Conservation (phyloP, 306 rosid genomes). For the Citrullus amarus region DNA sequence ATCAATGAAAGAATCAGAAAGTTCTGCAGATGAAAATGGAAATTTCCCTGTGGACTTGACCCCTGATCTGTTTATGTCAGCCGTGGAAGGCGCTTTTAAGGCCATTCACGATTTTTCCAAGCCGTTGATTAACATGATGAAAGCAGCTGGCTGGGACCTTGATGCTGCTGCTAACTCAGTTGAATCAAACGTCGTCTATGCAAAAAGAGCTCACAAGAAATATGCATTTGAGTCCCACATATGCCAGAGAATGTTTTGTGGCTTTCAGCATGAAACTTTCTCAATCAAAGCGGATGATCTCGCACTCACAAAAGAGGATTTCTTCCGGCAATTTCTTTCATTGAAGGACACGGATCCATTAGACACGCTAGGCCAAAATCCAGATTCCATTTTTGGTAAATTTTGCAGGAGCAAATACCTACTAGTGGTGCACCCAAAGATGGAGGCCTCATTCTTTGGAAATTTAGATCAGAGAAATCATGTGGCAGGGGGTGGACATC, state of each 20-base stretch:
- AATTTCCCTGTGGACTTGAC: constrained; percentile 66
- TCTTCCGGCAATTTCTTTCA: constrained; percentile 79
- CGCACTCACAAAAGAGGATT: constrained; percentile 45
- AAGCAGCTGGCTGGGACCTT: constrained; percentile 99
- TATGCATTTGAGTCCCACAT: constrained; percentile 96
- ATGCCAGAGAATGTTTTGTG: constrained; percentile 90
- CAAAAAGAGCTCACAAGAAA: constrained; percentile 97
- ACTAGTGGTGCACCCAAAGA: constrained; percentile 78
- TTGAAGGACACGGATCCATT: constrained; percentile 83
- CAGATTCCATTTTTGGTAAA: constrained; percentile 82
- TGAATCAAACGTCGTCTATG: constrained; percentile 64
- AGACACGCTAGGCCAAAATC: constrained; percentile 87
- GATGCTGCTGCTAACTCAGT: constrained; percentile 95
- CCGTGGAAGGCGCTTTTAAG: constrained; percentile 70
- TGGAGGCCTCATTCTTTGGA: constrained; percentile 97
- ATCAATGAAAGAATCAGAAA: constrained; percentile 75
- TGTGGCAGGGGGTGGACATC: constrained; percentile 87
- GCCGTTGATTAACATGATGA: constrained; percentile 98
- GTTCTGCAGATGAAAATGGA: constrained; percentile 45
- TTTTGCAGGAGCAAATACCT: constrained; percentile 91
- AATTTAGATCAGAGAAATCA: constrained; percentile 82
- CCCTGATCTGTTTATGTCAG: constrained; percentile 72
- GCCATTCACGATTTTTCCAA: constrained; percentile 97
- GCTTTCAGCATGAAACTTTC: constrained; percentile 81
- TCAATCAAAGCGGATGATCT: constrained; percentile 47